These are phyloP conservation scores for Chrysochromulina tobinii DNA, from an alignment of 78 protist species.

Conservation along the genomic window DNA sequence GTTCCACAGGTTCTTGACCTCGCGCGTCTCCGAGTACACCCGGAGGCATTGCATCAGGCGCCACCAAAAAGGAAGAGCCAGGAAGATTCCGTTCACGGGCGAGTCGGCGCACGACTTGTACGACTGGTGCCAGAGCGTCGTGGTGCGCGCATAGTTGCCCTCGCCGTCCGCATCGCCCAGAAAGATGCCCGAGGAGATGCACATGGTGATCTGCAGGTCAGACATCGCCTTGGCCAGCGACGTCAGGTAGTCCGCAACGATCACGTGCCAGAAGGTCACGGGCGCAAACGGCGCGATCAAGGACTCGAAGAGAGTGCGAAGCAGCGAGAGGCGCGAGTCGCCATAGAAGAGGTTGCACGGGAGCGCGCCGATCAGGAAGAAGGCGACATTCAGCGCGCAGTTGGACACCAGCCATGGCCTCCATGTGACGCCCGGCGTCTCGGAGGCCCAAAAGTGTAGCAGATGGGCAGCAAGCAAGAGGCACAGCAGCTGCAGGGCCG, in stretches of 20 bases:
- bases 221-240: conserved; percentile 9
- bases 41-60: conserved; percentile 13
- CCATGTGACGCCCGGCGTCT: conserved; percentile 1
- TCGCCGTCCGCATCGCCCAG: too few species aligned
- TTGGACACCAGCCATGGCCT: background rate
- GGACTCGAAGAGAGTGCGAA: background rate
- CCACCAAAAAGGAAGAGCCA: conserved; percentile 17
- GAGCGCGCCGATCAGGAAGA: background rate
- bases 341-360: background rate
- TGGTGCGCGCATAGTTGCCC: background rate
- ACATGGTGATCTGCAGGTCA: background rate
- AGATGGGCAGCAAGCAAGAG: background rate
- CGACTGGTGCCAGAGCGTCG: background rate
- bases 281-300: conserved; percentile 13
- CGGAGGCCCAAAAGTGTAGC: background rate
- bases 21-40: background rate
- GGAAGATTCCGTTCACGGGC: background rate
- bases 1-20: conserved; percentile 28
- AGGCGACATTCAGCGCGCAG: background rate
- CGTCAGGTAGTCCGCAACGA: conserved; percentile 24
- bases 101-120: background rate
- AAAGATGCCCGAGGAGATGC: too few species aligned
- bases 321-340: background rate
- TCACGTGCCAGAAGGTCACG: conserved; percentile 23
- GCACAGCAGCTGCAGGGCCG: background rate